Evolutionary conservation across 768 basidiomycete species (phyloP).

Genomic region (Clathrus columnatus): DNA sequence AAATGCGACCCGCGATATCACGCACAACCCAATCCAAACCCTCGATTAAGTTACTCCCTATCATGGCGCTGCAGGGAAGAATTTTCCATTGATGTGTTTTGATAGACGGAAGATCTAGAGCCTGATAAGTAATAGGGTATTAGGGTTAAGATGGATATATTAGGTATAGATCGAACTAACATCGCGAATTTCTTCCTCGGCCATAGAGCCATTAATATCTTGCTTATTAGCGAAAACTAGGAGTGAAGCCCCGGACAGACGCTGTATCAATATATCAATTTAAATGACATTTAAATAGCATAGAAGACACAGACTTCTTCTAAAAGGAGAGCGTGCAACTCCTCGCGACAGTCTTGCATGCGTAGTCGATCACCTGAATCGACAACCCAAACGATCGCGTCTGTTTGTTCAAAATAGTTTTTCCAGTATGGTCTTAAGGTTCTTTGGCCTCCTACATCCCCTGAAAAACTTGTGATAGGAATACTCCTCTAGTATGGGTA

Average conservation of each 20-base stretch:
- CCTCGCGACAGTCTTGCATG: conserved; percentile 82
- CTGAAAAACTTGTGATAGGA: conserved; percentile 32
- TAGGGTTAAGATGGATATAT: neutral
- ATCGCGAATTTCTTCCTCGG: conserved; percentile 69
- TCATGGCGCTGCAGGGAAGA: conserved; percentile 86
- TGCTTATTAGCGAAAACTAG: conserved; percentile 98
- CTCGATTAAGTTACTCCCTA: conserved; percentile 72
- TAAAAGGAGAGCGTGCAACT: conserved; percentile 74
- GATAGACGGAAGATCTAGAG: conserved; percentile 72
- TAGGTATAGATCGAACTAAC: conserved; percentile 35
- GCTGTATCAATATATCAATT: conserved; percentile 34
- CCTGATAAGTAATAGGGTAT: conserved; percentile 35
- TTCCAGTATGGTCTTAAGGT: conserved; percentile 97
- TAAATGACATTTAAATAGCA: no score
- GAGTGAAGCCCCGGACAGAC: conserved; percentile 90
- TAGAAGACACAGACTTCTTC: conserved; percentile 93
- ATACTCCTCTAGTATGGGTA: neutral
- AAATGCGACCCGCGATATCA: conserved; percentile 80
- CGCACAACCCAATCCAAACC: conserved; percentile 91
- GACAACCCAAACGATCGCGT: conserved; percentile 97
- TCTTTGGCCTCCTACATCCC: conserved; percentile 97
- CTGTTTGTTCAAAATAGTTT: conserved; percentile 98
- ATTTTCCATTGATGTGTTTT: conserved; percentile 88
- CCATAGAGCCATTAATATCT: conserved; percentile 84
- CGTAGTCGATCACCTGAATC: conserved; percentile 90